Conservation (phyloP, 345 rosid species). For the Camelina laxa region DNA sequence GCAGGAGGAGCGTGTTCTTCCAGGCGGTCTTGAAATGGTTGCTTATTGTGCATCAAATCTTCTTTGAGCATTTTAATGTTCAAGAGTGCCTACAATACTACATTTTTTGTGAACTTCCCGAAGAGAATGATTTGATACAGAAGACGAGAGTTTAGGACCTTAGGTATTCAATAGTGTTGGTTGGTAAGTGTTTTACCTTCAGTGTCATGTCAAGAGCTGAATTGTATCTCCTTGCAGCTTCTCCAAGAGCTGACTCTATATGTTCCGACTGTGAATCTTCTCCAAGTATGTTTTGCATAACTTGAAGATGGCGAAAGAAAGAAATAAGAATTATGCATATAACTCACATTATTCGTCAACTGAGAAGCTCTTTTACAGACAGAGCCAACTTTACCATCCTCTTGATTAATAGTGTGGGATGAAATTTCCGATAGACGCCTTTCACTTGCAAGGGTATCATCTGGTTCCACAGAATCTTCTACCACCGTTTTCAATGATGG, state of each 20-base stretch:
- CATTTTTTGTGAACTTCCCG: not conserved
- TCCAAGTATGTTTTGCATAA: constrained; percentile 8
- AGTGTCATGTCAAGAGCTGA: constrained; percentile 38
- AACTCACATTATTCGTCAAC: not conserved
- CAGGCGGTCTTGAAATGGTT: not conserved
- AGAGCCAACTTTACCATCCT: not conserved
- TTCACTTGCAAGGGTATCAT: constrained; percentile 27
- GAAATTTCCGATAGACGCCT: not conserved
- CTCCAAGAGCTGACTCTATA: constrained; percentile 18
- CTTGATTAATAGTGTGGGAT: constrained; percentile 17
- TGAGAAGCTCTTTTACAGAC: not conserved
- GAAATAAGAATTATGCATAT: constrained; percentile 13
- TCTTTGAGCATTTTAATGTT: constrained; percentile 9
- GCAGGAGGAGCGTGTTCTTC: not conserved
- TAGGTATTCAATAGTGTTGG: not conserved
- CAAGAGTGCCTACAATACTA: constrained; percentile 32
- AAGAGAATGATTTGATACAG: not conserved
- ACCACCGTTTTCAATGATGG: not conserved
- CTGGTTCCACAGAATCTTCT: constrained; percentile 20
- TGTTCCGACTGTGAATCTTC: constrained; percentile 13
- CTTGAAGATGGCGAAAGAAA: constrained; percentile 26
- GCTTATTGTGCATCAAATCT: not conserved
- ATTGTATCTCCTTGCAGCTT: constrained; percentile 14
- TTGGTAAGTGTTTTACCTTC: constrained; percentile 27
- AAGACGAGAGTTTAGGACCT: not conserved